A percentile compares a stretch with the other conserved stretches of the same genome.
Conservation (phyloP, 495 filamentous ascomycete genomes). For the Penicillium coprophilum region DNA sequence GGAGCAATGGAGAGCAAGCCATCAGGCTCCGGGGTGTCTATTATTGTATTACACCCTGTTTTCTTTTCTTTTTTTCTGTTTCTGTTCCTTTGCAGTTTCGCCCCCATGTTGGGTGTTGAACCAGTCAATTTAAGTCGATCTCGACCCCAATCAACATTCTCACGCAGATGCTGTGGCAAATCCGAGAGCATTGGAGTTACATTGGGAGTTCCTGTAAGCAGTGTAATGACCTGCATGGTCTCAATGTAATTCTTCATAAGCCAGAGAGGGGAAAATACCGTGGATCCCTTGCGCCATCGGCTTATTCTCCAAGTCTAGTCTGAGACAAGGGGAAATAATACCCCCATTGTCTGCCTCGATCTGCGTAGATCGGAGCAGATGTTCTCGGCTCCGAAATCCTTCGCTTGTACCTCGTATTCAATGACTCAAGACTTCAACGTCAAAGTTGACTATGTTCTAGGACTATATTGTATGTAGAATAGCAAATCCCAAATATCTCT, state of each 20-base stretch:
- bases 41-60: slow-evolving; percentile 4
- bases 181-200: background rate
- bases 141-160: background rate
- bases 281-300: slow-evolving; percentile 17
- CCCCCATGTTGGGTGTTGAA: background rate
- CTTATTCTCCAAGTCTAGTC: slow-evolving; percentile 9
- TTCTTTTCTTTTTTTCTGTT: slow-evolving; percentile 1
- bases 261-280: slow-evolving; percentile 11
- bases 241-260: slow-evolving; percentile 4
- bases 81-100: slow-evolving; percentile 1
- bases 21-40: slow-evolving; percentile 2
- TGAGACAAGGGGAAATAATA: slow-evolving; percentile 15
- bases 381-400: background rate
- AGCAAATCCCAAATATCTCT: background rate
- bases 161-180: slow-evolving; percentile 2
- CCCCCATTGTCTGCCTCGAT: slow-evolving; percentile 5
- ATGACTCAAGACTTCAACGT: background rate
- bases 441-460: background rate
- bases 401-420: background rate
- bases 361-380: slow-evolving; percentile 1
- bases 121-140: background rate
- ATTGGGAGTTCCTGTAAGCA: background rate
- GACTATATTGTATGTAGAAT: background rate
- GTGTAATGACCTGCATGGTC: slow-evolving; percentile 6
- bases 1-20: slow-evolving; percentile 6